Percentiles rank a stretch among this genome's conserved stretches.
These are phyloP conservation scores for Termitomyces sp. DNA, from an alignment of 768 basidiomycete genomes.

Conservation along the genomic window DNA sequence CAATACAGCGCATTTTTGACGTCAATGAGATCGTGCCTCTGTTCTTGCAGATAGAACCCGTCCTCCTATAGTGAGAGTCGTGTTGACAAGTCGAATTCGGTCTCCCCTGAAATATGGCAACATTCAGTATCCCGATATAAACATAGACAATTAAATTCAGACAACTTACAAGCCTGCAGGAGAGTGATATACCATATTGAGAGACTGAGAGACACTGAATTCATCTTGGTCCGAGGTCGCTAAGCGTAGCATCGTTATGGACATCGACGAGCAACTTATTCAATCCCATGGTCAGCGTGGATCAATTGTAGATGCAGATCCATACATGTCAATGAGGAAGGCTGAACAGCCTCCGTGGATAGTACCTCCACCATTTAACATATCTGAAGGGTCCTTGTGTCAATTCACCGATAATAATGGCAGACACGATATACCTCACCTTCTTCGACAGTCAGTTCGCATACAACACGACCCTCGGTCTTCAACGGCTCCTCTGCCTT, in stretches of 20 bases:
- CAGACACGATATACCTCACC: slow-evolving; percentile 25
- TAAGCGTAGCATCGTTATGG: slow-evolving; percentile 35
- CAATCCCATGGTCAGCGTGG: background rate
- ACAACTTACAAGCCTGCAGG: slow-evolving; percentile 28
- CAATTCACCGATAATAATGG: background rate
- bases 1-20: background rate
- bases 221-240: slow-evolving; percentile 21
- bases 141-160: background rate
- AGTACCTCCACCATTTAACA: slow-evolving; percentile 46
- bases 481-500: slow-evolving; percentile 44
- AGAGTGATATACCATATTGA: slow-evolving; percentile 54
- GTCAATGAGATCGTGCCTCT: slow-evolving; percentile 34
- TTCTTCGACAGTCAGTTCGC: slow-evolving; percentile 39
- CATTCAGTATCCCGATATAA: background rate
- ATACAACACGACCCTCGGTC: slow-evolving; percentile 42
- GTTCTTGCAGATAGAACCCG: slow-evolving; percentile 45
- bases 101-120: slow-evolving; percentile 36
- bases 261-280: slow-evolving; percentile 47
- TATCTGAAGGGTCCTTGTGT: slow-evolving; percentile 33
- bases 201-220: slow-evolving; percentile 45
- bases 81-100: slow-evolving; percentile 47
- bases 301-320: slow-evolving; percentile 3
- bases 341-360: slow-evolving; percentile 58
- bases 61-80: slow-evolving; percentile 46
- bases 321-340: slow-evolving; percentile 50